Evolutionary conservation across 1,284 basidiomycete species (phyloP).

Genomic region (Taiwanofungus camphoratus): DNA sequence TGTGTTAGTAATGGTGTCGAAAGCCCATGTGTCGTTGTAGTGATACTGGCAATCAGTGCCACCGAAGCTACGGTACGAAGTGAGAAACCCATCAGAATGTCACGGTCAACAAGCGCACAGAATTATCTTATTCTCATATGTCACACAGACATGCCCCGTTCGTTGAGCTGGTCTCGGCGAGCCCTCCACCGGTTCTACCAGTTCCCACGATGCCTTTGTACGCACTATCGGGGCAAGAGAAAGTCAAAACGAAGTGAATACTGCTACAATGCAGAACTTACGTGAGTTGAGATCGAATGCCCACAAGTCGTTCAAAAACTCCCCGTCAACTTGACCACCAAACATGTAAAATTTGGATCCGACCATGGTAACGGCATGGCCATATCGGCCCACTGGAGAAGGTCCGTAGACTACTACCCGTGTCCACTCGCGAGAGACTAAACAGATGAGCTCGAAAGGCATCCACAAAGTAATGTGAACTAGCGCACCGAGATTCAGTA

Average conservation of each 20-base stretch:
- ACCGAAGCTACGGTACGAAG: constrained; percentile 66
- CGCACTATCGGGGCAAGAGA: constrained; percentile 44
- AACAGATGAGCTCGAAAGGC: not conserved
- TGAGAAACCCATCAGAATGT: constrained; percentile 6
- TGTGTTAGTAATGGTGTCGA: constrained; percentile 74
- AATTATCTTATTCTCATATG: constrained; percentile 81
- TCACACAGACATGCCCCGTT: constrained; percentile 91
- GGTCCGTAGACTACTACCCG: constrained; percentile 73
- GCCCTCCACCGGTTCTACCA: constrained; percentile 55
- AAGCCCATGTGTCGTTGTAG: constrained; percentile 99
- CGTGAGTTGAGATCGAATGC: constrained; percentile 92
- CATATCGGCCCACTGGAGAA: constrained; percentile 86
- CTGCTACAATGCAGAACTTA: constrained; percentile 37
- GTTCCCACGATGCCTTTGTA: constrained; percentile 73
- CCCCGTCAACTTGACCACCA: constrained; percentile 95
- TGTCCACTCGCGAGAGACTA: constrained; percentile 93
- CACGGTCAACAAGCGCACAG: constrained; percentile 45
- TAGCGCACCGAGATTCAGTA: constrained; percentile 86
- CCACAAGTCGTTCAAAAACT: constrained; percentile 96
- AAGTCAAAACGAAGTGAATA: constrained; percentile 7
- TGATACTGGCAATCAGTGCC: constrained; percentile 98
- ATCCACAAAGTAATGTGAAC: constrained; percentile 4
- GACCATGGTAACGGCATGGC: constrained; percentile 92
- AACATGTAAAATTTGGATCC: constrained; percentile 93
- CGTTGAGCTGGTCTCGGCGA: constrained; percentile 76